Evolutionary conservation across 192 early-diverging fungal species (phyloP).

Genomic region (Phlyctochytrium planicorne): DNA sequence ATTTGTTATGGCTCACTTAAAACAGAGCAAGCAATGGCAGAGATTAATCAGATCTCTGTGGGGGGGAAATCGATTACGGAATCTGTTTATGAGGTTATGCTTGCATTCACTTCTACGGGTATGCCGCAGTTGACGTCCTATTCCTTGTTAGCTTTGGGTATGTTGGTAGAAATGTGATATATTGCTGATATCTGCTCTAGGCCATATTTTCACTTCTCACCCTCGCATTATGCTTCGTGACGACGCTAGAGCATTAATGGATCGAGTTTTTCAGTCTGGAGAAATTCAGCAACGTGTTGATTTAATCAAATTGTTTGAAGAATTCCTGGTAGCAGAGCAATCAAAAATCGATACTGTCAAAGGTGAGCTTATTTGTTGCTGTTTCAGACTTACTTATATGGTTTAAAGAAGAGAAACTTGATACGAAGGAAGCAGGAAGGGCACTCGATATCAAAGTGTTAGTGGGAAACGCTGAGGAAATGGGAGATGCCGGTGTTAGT

Average conservation of each 20-base stretch:
- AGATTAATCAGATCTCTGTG: background rate
- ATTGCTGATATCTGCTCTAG: slow-evolving; percentile 24
- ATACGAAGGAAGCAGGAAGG: slow-evolving; percentile 8
- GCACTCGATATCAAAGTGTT: slow-evolving; percentile 69
- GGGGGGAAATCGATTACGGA: slow-evolving; percentile 11
- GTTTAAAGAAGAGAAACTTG: slow-evolving; percentile 16
- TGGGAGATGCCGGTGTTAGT: slow-evolving; percentile 86
- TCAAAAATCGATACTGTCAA: slow-evolving; percentile 44
- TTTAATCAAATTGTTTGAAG: slow-evolving; percentile 68
- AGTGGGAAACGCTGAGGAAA: slow-evolving; percentile 78
- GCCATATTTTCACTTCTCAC: slow-evolving; percentile 69
- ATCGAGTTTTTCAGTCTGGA: slow-evolving; percentile 55
- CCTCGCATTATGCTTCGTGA: slow-evolving; percentile 59
- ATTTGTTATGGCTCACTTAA: background rate
- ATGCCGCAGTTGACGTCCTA: slow-evolving; percentile 21
- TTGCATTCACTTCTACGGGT: slow-evolving; percentile 30
- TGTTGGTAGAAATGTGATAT: background rate
- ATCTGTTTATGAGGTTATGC: slow-evolving; percentile 17
- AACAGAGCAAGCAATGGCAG: slow-evolving; percentile 15
- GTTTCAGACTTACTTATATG: slow-evolving; percentile 14
- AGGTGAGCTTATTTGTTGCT: slow-evolving; percentile 38
- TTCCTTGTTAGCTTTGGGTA: slow-evolving; percentile 31
- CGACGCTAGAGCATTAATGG: slow-evolving; percentile 62
- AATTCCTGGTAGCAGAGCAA: slow-evolving; percentile 69
- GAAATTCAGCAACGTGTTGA: slow-evolving; percentile 59